Percentiles rank a stretch among this genome's conserved stretches.
Conservation (phyloP, 768 basidiomycete species). For the Cyathus striatus region DNA sequence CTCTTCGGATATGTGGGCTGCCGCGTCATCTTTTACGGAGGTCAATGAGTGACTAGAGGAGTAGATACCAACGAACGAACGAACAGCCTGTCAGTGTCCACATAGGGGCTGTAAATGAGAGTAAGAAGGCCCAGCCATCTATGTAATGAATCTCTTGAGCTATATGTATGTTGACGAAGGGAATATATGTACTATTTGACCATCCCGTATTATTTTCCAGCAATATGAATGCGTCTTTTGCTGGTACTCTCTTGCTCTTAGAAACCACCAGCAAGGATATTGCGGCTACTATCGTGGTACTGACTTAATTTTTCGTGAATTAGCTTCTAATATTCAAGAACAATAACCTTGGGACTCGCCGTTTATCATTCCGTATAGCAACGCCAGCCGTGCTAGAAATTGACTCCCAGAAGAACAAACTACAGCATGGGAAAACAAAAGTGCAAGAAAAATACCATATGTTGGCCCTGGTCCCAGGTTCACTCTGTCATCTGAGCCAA, state of each 20-base stretch:
- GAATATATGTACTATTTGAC: constrained; percentile 35
- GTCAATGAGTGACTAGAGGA: neutral
- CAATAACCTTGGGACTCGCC: constrained; percentile 22
- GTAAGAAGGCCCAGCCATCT: constrained; percentile 61
- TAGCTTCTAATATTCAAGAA: constrained; percentile 1
- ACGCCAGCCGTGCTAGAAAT: constrained; percentile 50
- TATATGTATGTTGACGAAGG: neutral
- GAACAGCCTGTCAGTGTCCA: constrained; percentile 63
- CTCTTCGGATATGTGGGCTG: constrained; percentile 63
- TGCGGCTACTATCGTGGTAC: neutral
- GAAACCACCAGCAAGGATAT: constrained; percentile 34
- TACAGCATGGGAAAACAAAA: constrained; percentile 49
- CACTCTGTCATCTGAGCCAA: constrained; percentile 45
- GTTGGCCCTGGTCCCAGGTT: constrained; percentile 43
- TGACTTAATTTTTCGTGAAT: neutral
- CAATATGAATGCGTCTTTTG: constrained; percentile 51
- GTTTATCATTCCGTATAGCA: constrained; percentile 53
- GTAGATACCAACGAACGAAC: constrained; percentile 11
- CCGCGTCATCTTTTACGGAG: constrained; percentile 49
- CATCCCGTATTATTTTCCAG: constrained; percentile 63
- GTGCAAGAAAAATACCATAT: constrained; percentile 51
- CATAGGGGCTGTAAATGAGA: constrained; percentile 60
- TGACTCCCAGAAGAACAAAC: constrained; percentile 56
- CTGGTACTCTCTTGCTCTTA: constrained; percentile 42
- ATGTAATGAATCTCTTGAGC: neutral